phyloP scores from a whole-genome alignment of 2,329 filamentous ascomycete genomes.

The Talaromyces rugulosus region DNA sequence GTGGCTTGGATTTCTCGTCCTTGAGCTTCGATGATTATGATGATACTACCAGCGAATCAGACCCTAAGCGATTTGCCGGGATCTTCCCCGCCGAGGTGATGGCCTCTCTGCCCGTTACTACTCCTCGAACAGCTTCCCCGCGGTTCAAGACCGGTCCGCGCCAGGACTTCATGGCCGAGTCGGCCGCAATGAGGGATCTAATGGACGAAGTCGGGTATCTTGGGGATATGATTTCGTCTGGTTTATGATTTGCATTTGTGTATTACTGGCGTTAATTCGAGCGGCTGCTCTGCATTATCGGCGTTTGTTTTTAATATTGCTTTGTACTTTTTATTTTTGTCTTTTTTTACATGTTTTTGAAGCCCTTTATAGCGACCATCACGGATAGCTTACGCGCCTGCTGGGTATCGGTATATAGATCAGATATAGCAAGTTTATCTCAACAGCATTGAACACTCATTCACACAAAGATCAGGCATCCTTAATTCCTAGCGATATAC shows the following conservation, averaged over 20 bases:
- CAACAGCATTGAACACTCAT: background rate
- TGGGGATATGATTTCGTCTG: slow-evolving; percentile 42
- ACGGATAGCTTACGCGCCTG: background rate
- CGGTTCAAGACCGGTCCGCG: slow-evolving; percentile 11
- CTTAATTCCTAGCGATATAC: too few species aligned
- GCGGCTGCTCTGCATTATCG: background rate
- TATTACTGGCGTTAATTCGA: background rate
- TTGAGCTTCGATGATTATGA: slow-evolving; percentile 30
- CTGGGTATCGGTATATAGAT: background rate
- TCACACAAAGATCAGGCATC: background rate
- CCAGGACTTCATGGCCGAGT: slow-evolving; percentile 12
- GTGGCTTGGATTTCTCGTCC: slow-evolving; percentile 26
- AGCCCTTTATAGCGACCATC: background rate
- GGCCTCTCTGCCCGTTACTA: slow-evolving; percentile 19
- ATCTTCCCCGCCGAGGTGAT: slow-evolving; percentile 31
- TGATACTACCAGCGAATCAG: slow-evolving; percentile 24
- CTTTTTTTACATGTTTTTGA: background rate
- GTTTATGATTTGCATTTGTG: slow-evolving; percentile 14
- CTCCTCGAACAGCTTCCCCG: slow-evolving; percentile 4
- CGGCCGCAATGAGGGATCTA: slow-evolving; percentile 42
- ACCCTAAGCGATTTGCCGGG: slow-evolving; percentile 35
- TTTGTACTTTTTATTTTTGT: background rate
- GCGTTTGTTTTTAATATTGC: background rate
- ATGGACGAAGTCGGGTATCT: slow-evolving; percentile 51
- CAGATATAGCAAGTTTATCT: background rate